Evolutionary conservation across 306 rosid species (phyloP).

Genomic region (Trichosanthes cucumerina): DNA sequence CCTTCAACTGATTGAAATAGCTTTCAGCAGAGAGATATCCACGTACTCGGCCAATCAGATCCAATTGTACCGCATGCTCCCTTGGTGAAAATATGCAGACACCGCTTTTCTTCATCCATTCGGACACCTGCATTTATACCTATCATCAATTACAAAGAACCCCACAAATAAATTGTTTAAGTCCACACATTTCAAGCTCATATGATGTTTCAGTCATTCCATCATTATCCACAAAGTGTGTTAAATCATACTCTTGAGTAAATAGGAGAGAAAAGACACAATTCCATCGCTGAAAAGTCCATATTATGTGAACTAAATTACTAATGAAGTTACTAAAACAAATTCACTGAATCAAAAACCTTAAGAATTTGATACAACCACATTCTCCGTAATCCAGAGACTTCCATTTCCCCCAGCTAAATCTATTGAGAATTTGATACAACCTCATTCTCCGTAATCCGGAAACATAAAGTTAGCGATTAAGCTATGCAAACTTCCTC

Average conservation of each 20-base stretch:
- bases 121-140: constrained; percentile 47
- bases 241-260: neutral
- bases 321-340: neutral
- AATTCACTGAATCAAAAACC: neutral
- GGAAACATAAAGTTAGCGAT: neutral
- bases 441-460: neutral
- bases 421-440: neutral
- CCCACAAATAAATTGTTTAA: too few species aligned
- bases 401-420: neutral
- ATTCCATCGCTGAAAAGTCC: neutral
- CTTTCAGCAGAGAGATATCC: constrained; percentile 50
- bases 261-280: neutral
- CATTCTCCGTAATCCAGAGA: neutral
- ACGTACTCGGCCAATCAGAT: constrained; percentile 58
- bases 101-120: constrained; percentile 70
- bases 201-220: neutral
- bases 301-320: neutral
- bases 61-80: constrained; percentile 81
- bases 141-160: neutral
- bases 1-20: constrained; percentile 48
- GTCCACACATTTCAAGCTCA: neutral
- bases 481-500: neutral
- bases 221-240: neutral
- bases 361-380: neutral
- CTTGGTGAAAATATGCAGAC: constrained; percentile 53